Percentiles rank a stretch among this genome's conserved stretches.
These are phyloP conservation scores for Acacia melanoxylon DNA, from an alignment of 306 rosid genomes.

Conservation along the genomic window DNA sequence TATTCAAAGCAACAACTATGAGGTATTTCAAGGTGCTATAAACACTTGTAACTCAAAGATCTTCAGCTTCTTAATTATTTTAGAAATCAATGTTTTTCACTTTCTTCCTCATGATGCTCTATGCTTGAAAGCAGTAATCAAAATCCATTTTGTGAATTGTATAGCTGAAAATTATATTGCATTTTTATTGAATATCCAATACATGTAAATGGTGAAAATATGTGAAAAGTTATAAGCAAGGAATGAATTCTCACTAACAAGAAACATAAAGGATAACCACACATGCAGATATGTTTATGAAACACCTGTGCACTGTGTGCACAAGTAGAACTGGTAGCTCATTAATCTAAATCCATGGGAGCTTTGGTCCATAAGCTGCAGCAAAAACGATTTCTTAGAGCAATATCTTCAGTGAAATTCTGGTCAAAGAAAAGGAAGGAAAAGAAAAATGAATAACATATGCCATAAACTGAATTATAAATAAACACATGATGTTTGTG, in stretches of 20 bases:
- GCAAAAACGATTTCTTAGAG: neutral
- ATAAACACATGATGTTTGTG: neutral
- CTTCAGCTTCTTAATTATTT: neutral
- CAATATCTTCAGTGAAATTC: neutral
- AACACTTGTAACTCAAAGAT: neutral
- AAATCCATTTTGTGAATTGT: neutral
- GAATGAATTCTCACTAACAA: neutral
- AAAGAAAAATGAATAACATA: neutral
- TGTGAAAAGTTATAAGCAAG: neutral
- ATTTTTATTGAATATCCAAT: neutral
- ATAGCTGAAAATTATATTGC: neutral
- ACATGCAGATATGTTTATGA: neutral
- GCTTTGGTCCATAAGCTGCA: neutral
- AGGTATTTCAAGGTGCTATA: slow-evolving; percentile 14
- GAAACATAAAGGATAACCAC: slow-evolving; percentile 11
- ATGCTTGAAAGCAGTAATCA: slow-evolving; percentile 19
- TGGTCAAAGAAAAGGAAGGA: neutral
- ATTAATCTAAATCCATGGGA: neutral
- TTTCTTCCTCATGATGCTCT: neutral
- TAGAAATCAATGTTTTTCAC: neutral
- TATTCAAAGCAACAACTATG: neutral
- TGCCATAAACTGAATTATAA: neutral
- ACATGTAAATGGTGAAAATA: neutral
- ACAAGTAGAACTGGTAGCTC: neutral
- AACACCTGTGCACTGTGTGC: neutral